Evolutionary conservation across 2,329 filamentous ascomycete species (phyloP).

Genomic region (Ascochyta lentis): DNA sequence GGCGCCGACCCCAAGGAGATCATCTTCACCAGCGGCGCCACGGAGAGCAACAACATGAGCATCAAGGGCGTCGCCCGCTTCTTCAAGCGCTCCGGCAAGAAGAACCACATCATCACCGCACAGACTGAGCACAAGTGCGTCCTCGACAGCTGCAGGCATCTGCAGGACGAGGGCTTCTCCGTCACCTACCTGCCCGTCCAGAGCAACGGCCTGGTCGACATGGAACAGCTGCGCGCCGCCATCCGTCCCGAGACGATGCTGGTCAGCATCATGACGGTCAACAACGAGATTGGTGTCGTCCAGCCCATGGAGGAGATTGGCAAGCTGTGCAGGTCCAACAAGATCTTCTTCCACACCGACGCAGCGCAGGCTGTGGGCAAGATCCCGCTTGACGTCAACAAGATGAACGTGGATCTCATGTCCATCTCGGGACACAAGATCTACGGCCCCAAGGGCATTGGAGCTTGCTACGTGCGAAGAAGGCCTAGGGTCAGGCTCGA

Average conservation of each 20-base stretch:
- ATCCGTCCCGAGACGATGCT: constrained; percentile 90
- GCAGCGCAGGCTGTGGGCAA: constrained; percentile 98
- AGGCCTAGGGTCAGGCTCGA: constrained; percentile 92
- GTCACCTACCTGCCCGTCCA: constrained; percentile 96
- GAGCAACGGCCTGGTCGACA: constrained; percentile 80
- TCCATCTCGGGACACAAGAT: constrained; percentile 99
- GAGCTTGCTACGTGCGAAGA: constrained; percentile 93
- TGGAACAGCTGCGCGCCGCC: constrained; percentile 84
- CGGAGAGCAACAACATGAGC: constrained; percentile 99
- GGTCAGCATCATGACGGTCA: constrained; percentile 98
- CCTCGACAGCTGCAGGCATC: constrained; percentile 92
- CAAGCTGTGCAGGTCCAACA: constrained; percentile 85
- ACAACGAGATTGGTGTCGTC: constrained; percentile 99
- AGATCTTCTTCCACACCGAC: constrained; percentile 98
- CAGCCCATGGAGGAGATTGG: constrained; percentile 95
- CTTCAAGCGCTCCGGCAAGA: constrained; percentile 91
- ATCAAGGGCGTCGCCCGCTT: constrained; percentile 98
- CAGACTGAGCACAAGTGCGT: constrained; percentile 99
- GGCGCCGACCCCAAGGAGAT: constrained; percentile 97
- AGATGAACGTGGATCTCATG: constrained; percentile 98
- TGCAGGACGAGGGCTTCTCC: constrained; percentile 96
- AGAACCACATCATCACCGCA: constrained; percentile 96
- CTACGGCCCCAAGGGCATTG: constrained; percentile 96
- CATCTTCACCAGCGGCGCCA: constrained; percentile 97
- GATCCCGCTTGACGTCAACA: constrained; percentile 94